Base-by-base conservation (phyloP, 2,329 filamentous ascomycete species). In the Alternaria incomplexa region DNA sequence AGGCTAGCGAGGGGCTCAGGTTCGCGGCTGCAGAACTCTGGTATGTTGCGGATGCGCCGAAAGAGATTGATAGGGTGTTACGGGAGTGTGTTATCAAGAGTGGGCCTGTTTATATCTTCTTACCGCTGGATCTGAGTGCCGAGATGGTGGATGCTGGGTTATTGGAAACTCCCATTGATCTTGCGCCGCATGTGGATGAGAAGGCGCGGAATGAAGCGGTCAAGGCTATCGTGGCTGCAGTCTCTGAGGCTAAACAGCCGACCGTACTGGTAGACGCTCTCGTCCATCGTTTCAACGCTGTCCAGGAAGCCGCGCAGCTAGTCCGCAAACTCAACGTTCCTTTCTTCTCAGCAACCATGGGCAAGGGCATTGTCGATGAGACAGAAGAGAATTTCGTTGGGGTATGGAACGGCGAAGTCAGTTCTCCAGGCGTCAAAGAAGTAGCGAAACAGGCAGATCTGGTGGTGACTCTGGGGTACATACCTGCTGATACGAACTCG, bases 41-140 rank as follows among this genome's bases (percentile, higher is more conserved):
- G 77, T 80, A 82, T 57, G 58, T 79, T 22, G 65, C 79, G 28
- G 79, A 73, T 20, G 81, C 81, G 6, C 76, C 80, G 2, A 72
- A 73, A 43, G 81, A 83, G 64, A 82, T 83, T 61, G 82, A 83
- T 66, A 73, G 81, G 4, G 81, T 82, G 15, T 75, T 83, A 44
- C 64, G 81, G 51, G 81, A 83, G 67, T 81, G 80, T 68, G 79
- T 82, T 58, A 61, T 83, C 46, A 74, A 81, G 62, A 81, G 76
- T 13, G 71, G 75, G 1, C 82, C 82, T 3, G 82, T 83, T 0
- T 83, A 83, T 63, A 81, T 83, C 52, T 83, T 82, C 66, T 51
- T 84, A 2, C 82, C 82, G 0, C 71, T 83, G 3, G 81, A 84
- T 68, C 59, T 83, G 17, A 85, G 70, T 1, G 62, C 69, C 3